Base-by-base conservation (phyloP, 2,329 filamentous ascomycete genomes). In the Monascus ruber region DNA sequence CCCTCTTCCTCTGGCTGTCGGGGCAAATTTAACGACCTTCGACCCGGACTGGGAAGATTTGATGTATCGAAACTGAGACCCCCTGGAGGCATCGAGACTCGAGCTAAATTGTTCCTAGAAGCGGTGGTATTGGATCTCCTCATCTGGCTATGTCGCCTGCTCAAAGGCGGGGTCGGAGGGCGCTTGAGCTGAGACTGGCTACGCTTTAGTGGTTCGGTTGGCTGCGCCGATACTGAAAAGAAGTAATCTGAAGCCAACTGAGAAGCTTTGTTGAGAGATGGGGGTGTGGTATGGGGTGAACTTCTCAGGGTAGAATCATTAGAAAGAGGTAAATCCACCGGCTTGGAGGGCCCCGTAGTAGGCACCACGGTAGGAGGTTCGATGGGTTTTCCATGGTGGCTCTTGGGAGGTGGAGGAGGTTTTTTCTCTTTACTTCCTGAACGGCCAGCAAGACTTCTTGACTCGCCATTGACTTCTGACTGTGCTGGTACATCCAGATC, bases 341-440 rank as follows among this genome's bases (percentile, higher is more conserved):
- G 17, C 3, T 17, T 17, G 4, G 29, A 31, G 29, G 29, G 29
- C 29, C 3, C 8, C 29, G 8, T 8, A 11, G 41, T 39, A 58
- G 17, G 17, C 17, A 17, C 17, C 17, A 17, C 17, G 17, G 17
- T 3, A 17, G 17, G 17, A 17, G 17, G 17, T 47, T 71, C 77
- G 47, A 89, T 82, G 11, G 80, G 71, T 59, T 82, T 88, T 4
- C 85, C 85, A 62, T 88, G 83, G 39, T 83, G 77, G 37, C 82
- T 86, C 54, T 74, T 85, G 7, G 83, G 83, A 5, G 82, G 81
- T 4, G 57, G 57, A 5, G 84, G 83, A 9, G 82, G 81, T 46
- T 76, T 76, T 60, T 76, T 79, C 54, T 81, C 83, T 47, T 71
- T 50, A 43, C 45, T 55, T 17, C 34, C 41, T 35, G 44, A 55